Base-by-base conservation (phyloP, 108 stramenopile genomes). In the Skeletonema costatum region DNA sequence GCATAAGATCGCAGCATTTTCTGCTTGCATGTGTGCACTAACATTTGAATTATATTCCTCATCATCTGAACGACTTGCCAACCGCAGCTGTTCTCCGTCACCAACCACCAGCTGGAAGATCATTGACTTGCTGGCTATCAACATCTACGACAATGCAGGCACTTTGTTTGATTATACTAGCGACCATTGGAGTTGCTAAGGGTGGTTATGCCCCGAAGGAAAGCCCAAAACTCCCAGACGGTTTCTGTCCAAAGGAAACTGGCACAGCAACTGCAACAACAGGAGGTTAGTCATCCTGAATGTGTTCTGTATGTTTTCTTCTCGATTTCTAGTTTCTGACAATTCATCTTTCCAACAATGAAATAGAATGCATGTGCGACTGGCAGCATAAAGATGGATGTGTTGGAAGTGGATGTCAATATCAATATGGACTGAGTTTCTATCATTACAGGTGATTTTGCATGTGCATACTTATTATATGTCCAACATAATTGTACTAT, bases 291-390 rank as follows among this genome's bases (percentile, higher is more conserved):
- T 33, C 3, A 30, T 14, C 63, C 38, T 41, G 31, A 51, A 48
- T n/a, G 19, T 31, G 19, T 41, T 31, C 9, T 41, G 35, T 39
- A 21, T 70, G 33, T 48, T 44, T 51, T 44, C 48, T 10, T 39
- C 17, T 25, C 42, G 32, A 72, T 71, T 12, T 12, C 30, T 36
- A 25, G 32, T 32, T 53, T 53, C 63, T 74, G n/a, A 53, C 19
- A 41, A 19, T 31, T 29, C n/a, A 29, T 67, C 17, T 12, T 31
- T 10, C 25, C 11, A 35, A 19, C 2, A 36, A 39, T 42, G 51
- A 50, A n/a, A 48, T 76, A 87, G 93, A 94, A 74, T 94, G 93
- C 89, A 94, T 94, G 90, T 94, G 93, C 78, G 81, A 91, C 71
- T 92, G 90, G 90, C 90, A 94, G 76, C 86, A 89, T 70, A 87